These are phyloP conservation scores for Suillus sp. DNA, from an alignment of 768 basidiomycete species.

Conservation along the genomic window DNA sequence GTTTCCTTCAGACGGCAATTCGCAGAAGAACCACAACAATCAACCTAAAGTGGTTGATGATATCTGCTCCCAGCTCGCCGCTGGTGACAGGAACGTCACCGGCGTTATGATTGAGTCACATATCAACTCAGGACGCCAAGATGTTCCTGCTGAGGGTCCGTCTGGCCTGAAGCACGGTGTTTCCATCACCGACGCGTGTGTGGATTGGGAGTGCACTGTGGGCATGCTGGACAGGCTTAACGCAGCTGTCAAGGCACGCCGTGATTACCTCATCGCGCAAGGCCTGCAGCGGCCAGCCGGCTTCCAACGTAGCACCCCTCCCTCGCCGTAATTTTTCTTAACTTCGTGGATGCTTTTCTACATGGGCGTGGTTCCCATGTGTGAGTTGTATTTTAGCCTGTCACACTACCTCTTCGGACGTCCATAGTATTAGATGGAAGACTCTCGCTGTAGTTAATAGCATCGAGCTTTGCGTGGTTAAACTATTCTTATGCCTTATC, in stretches of 20 bases:
- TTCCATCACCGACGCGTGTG: conserved; percentile 91
- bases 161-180: conserved; percentile 73
- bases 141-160: conserved; percentile 77
- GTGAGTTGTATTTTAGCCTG: conserved; percentile 8
- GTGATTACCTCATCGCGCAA: conserved; percentile 26
- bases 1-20: conserved; percentile 77
- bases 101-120: conserved; percentile 99
- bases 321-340: conserved; percentile 18
- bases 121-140: conserved; percentile 88
- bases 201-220: conserved; percentile 82
- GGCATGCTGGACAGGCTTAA: conserved; percentile 74
- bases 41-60: conserved; percentile 79
- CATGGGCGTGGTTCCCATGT: not conserved
- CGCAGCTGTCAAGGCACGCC: conserved; percentile 38
- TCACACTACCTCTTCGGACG: not conserved
- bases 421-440: not conserved
- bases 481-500: conserved; percentile 8
- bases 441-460: not conserved
- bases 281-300: conserved; percentile 30
- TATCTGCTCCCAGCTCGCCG: conserved; percentile 72
- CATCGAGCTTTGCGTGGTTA: not conserved
- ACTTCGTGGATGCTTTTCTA: not conserved
- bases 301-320: conserved; percentile 24
- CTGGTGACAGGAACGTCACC: conserved; percentile 72
- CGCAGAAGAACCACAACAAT: conserved; percentile 91